A percentile compares a stretch with the other conserved stretches of the same genome.
Conservation (phyloP, 73 alveolate species). For the Effrenium voratum region DNA sequence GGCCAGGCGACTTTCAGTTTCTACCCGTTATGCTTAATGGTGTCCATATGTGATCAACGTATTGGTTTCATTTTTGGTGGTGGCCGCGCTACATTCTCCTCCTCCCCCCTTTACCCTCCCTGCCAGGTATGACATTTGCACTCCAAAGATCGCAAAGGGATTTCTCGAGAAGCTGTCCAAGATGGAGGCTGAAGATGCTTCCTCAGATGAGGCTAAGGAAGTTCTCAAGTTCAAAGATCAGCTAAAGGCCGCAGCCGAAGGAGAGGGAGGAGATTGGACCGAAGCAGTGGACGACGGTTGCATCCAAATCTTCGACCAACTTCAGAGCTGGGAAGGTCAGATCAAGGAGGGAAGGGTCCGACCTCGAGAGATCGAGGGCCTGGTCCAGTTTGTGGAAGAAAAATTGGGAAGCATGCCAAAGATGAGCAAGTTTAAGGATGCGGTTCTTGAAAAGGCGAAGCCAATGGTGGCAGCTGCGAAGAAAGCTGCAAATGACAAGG, state of each 20-base stretch:
- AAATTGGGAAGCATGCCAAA: not conserved
- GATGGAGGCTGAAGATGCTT: constrained; percentile 45
- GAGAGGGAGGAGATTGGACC: constrained; percentile 33
- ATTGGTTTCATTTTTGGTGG: too few relatives aligned
- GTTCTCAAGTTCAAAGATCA: constrained; percentile 24
- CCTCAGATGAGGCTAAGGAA: constrained; percentile 40
- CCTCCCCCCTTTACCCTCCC: not conserved
- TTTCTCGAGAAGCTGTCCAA: constrained; percentile 29
- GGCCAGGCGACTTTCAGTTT: too few relatives aligned
- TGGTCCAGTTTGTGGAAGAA: not conserved
- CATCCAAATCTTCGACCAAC: not conserved
- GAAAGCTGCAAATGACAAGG: not conserved
- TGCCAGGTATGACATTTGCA: constrained; percentile 55
- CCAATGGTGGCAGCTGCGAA: not conserved
- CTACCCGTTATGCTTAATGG: too few relatives aligned
- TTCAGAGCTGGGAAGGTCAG: not conserved
- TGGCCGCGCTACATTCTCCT: not conserved
- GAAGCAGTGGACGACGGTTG: constrained; percentile 23
- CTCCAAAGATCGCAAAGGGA: constrained; percentile 28
- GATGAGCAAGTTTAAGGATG: constrained; percentile 21
- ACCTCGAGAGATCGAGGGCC: not conserved
- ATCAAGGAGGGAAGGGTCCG: not conserved
- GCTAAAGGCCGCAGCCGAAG: constrained; percentile 42
- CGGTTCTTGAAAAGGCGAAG: constrained; percentile 30
- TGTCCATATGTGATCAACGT: too few relatives aligned